Evolutionary conservation across 805 yeast genomes (phyloP).

Genomic region (Wickerhamiella qilinensis): DNA sequence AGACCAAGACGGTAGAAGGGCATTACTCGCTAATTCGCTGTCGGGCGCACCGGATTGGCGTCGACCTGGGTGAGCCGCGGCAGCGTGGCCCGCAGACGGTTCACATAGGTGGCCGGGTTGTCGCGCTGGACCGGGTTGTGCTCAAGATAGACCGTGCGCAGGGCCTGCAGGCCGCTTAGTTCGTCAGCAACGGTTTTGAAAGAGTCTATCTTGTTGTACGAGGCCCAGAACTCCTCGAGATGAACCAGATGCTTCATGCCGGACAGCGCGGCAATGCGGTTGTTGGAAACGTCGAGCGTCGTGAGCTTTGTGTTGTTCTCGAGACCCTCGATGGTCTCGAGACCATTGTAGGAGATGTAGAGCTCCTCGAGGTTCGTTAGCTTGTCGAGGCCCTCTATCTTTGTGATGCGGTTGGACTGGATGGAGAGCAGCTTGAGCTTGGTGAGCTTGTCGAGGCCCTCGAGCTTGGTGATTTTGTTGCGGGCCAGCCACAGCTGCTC

Average conservation of each 20-base stretch:
- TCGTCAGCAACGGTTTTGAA: conserved; percentile 56
- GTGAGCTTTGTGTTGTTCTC: conserved; percentile 51
- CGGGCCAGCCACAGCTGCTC: conserved; percentile 87
- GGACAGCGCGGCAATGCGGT: conserved; percentile 43
- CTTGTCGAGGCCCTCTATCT: conserved; percentile 66
- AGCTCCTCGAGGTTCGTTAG: conserved; percentile 65
- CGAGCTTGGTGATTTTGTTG: conserved; percentile 50
- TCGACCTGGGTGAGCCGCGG: conserved; percentile 69
- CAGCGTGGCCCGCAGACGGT: conserved; percentile 61
- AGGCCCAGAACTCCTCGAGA: conserved; percentile 92
- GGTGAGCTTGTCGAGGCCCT: conserved; percentile 41
- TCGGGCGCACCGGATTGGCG: conserved; percentile 62
- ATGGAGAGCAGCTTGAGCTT: conserved; percentile 67
- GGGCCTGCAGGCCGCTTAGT: conserved; percentile 40
- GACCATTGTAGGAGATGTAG: conserved; percentile 73
- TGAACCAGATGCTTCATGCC: conserved; percentile 46
- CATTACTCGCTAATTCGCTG: too few species aligned
- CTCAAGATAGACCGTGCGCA: conserved; percentile 87
- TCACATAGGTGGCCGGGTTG: conserved; percentile 68
- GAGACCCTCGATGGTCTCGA: conserved; percentile 58
- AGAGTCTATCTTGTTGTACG: conserved; percentile 51
- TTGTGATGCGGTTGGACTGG: conserved; percentile 68
- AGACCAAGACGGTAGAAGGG: too few species aligned
- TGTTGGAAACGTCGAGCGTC: conserved; percentile 70
- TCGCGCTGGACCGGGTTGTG: conserved; percentile 72